phyloP scores from a whole-genome alignment of 1,284 basidiomycete genomes.

The Golubevia pallescens region DNA sequence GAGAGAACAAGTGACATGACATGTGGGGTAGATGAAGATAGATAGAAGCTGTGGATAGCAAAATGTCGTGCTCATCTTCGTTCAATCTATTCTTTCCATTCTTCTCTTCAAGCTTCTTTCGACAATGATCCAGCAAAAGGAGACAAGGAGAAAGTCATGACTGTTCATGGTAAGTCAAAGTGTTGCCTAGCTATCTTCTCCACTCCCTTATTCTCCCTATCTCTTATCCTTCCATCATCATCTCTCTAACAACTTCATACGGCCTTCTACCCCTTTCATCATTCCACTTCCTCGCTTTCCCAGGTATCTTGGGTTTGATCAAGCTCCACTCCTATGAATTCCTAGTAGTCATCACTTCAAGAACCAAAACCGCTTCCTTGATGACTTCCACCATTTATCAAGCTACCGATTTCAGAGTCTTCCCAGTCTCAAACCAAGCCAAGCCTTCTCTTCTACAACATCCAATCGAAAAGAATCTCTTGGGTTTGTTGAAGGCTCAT shows the following conservation, averaged over 20 bases:
- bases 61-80: background rate
- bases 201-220: background rate
- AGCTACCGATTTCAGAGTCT: conserved; percentile 88
- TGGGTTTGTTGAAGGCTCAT: conserved; percentile 85
- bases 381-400: conserved; percentile 85
- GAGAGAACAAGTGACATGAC: conserved; percentile 33
- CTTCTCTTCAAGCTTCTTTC: conserved; percentile 3
- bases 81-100: background rate
- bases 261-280: background rate
- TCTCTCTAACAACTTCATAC: background rate
- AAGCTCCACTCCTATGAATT: conserved; percentile 72
- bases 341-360: conserved; percentile 84
- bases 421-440: conserved; percentile 80
- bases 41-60: background rate
- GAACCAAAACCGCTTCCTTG: conserved; percentile 79
- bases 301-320: conserved; percentile 53
- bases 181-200: conserved; percentile 57
- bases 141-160: conserved; percentile 66
- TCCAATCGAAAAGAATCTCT: conserved; percentile 84
- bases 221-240: conserved; percentile 4
- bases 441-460: conserved; percentile 70
- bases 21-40: conserved; percentile 47
- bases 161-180: conserved; percentile 82
- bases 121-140: conserved; percentile 47
- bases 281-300: conserved; percentile 13